Evolutionary conservation across 163 green algal genomes (phyloP).

Genomic region (Volvox carteri): DNA sequence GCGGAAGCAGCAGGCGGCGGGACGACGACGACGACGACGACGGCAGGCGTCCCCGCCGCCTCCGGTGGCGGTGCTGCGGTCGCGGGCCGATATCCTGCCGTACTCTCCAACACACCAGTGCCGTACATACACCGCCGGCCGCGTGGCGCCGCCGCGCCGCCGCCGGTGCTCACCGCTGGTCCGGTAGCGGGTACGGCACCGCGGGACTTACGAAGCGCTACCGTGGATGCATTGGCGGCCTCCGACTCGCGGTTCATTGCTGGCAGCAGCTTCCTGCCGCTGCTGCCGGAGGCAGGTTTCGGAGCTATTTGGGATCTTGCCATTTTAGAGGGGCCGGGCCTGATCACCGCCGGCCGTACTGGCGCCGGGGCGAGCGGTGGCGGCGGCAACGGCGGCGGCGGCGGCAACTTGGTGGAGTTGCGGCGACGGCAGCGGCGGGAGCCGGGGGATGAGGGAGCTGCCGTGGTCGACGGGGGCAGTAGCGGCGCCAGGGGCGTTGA

Average conservation of each 20-base stretch:
- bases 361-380: not conserved
- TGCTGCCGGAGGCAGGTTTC: slow-evolving; percentile 19
- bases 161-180: slow-evolving; percentile 1
- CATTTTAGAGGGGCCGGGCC: not conserved
- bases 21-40: not conserved
- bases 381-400: not conserved
- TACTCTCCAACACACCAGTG: not conserved
- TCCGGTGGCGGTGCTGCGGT: not conserved
- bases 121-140: not conserved
- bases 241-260: not conserved
- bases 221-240: not conserved
- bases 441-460: not conserved
- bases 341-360: not conserved
- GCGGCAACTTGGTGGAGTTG: not conserved
- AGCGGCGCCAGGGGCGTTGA: not conserved
- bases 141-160: not conserved
- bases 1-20: not conserved
- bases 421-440: not conserved
- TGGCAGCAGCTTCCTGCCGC: not conserved
- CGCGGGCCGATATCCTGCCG: not conserved
- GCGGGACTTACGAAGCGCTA: not conserved
- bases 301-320: slow-evolving; percentile 47
- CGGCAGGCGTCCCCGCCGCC: not conserved
- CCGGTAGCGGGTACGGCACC: slow-evolving; percentile 19
- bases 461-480: not conserved